Base-by-base conservation (phyloP, 345 rosid genomes). In the Brassica nigra region DNA sequence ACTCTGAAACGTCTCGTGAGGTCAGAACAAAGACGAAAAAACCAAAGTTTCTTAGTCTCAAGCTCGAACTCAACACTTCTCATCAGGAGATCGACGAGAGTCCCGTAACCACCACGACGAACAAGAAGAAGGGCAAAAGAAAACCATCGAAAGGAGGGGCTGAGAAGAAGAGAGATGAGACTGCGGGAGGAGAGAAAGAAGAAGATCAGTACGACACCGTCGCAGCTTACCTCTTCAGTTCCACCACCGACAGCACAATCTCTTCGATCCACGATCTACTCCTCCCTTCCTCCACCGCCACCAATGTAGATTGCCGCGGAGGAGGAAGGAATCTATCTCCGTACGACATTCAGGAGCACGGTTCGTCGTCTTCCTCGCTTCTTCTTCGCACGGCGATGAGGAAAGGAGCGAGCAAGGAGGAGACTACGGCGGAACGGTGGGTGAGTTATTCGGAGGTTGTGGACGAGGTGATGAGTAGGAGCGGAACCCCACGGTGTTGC, bases 381-480 rank as follows among this genome's bases (percentile, higher is more conserved):
- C 81, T 27, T 75, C 81, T 23, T 75, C 82, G 82, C 87, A 76
- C 92, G 34, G 97, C 97, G 33, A 90, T 92, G 94, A 91, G 84
- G 83, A 86, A 86, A 81, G 90, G 88, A 59, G 83, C 71, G 58
- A 85, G 85, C 34, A 90, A 86, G 78, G 85, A 87, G 74, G 92
- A 86, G 69, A 90, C 89, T 78, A 92, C 89, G 54, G 94, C 86
- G 78, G 95, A 95, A 83, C 85, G 81, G 82, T 94, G 98, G 97
- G 97, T 92, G 74, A 83, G 94, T 64, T 94, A 90, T 82, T 85
- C 88, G 9, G 90, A 88, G 62, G 96, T 90, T 20, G 95, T 90
- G 79, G 98, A 91, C 71, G 97, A 90, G 59, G 94, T 84, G 44
- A 91, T 78, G 82, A 83, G 87, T 62, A 34, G 84, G 37, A 52